These are phyloP conservation scores for Pittosporum tobira DNA, from an alignment of 129 eudicot genomes.

Conservation along the genomic window DNA sequence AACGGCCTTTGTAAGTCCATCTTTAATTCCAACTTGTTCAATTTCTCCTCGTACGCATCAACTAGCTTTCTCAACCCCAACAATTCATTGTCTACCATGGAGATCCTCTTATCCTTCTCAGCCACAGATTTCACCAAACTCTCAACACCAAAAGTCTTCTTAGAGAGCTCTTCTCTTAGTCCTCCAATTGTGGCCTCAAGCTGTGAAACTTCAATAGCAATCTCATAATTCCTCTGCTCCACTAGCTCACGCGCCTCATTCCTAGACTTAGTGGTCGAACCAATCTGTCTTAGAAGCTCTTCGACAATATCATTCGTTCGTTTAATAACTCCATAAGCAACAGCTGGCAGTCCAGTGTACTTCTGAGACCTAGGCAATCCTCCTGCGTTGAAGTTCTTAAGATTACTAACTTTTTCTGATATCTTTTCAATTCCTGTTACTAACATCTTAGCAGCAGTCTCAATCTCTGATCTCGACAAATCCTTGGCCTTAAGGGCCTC, in stretches of 20 bases:
- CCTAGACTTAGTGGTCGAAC: conserved; percentile 40
- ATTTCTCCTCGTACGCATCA: conserved; percentile 35
- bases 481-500: conserved; percentile 60
- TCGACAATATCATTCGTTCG: conserved; percentile 88
- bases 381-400: conserved; percentile 48
- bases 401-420: conserved; percentile 60
- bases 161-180: conserved; percentile 51
- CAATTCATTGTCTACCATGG: conserved; percentile 25
- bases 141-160: conserved; percentile 29
- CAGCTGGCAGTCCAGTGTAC: conserved; percentile 80
- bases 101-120: conserved; percentile 47
- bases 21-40: conserved; percentile 38
- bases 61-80: conserved; percentile 25
- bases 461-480: conserved; percentile 51
- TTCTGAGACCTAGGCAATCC: conserved; percentile 86
- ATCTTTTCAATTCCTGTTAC: conserved; percentile 84
- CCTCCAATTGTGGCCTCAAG: conserved; percentile 70
- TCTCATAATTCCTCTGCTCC: conserved; percentile 86
- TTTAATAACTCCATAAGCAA: conserved; percentile 88
- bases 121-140: conserved; percentile 29
- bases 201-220: conserved; percentile 90
- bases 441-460: conserved; percentile 67
- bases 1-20: conserved; percentile 69
- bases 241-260: conserved; percentile 69
- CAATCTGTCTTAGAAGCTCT: conserved; percentile 69